phyloP scores from a whole-genome alignment of 495 filamentous ascomycete species.

The Bryoglossum gracile region DNA sequence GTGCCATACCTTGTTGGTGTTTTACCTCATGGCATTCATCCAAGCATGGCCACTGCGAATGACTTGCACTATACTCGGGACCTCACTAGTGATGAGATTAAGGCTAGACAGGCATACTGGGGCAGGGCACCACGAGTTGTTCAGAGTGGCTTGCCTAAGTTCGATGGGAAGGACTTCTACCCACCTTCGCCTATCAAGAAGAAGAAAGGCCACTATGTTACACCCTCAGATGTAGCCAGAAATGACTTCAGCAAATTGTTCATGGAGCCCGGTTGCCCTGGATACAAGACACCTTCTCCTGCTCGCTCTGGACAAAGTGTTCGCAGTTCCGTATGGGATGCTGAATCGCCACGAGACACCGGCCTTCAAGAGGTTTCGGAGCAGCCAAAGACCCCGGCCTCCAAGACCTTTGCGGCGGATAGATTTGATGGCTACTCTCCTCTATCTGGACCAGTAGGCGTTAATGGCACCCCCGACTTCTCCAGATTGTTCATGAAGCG shows the following conservation, averaged over 20 bases:
- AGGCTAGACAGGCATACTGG: constrained; percentile 45
- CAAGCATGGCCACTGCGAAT: constrained; percentile 6
- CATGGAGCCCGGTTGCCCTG: background rate
- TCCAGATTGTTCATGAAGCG: constrained; percentile 15
- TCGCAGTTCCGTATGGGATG: too few species aligned
- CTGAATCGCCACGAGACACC: too few species aligned
- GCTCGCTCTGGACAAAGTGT: too few species aligned
- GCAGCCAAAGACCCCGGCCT: background rate
- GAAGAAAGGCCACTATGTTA: background rate
- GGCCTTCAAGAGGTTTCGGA: too few species aligned
- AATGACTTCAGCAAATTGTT: background rate
- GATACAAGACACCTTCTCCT: too few species aligned
- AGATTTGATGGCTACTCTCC: too few species aligned
- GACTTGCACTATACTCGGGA: constrained; percentile 42
- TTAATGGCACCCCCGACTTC: constrained; percentile 8
- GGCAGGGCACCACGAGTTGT: constrained; percentile 35
- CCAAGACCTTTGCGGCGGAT: too few species aligned
- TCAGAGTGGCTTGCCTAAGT: constrained; percentile 44
- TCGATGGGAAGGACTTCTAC: constrained; percentile 51
- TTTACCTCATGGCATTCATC: constrained; percentile 10
- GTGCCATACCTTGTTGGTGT: constrained; percentile 25
- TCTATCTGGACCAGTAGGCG: too few species aligned
- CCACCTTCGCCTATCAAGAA: constrained; percentile 42
- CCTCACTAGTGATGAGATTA: constrained; percentile 41
- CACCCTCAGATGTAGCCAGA: background rate